Evolutionary conservation across 2,329 filamentous ascomycete species (phyloP).

Genomic region (Ascochyta lentis): DNA sequence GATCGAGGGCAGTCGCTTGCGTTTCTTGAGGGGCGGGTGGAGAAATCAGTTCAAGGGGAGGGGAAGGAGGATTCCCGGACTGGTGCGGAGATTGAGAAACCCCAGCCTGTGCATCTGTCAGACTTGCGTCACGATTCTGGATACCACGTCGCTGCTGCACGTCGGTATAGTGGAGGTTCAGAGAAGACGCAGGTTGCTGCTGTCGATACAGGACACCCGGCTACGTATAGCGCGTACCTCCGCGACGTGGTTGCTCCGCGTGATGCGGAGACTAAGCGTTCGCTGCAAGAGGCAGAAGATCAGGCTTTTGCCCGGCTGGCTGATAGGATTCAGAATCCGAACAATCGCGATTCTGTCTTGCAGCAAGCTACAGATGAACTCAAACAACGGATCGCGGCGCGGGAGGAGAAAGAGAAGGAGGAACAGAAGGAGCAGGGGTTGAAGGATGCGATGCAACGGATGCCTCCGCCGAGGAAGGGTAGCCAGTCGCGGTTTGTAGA

Average conservation of each 20-base stretch:
- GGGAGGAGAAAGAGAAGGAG: neutral
- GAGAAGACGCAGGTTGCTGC: neutral
- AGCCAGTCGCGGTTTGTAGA: slow-evolving; percentile 1
- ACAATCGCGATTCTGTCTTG: neutral
- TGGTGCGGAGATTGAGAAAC: neutral
- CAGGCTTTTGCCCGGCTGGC: neutral
- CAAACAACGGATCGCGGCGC: neutral
- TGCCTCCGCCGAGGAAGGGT: neutral
- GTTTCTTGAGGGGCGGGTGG: neutral
- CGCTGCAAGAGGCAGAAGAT: neutral
- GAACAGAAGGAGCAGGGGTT: neutral
- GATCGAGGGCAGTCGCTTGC: neutral
- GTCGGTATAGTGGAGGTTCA: neutral
- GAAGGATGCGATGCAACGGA: neutral
- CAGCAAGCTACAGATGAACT: neutral
- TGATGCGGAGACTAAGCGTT: neutral
- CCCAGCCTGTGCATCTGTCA: neutral
- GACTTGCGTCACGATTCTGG: neutral
- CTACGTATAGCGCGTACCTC: too few species aligned
- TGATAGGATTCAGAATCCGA: neutral
- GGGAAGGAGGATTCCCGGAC: neutral
- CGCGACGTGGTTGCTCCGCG: too few species aligned
- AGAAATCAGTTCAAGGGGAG: neutral
- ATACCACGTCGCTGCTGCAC: neutral
- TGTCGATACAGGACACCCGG: neutral